A percentile compares a stretch with the other conserved stretches of the same genome.
Evolutionary conservation across 192 early-diverging fungal genomes (phyloP).

Genomic region (Backusella macrospora): DNA sequence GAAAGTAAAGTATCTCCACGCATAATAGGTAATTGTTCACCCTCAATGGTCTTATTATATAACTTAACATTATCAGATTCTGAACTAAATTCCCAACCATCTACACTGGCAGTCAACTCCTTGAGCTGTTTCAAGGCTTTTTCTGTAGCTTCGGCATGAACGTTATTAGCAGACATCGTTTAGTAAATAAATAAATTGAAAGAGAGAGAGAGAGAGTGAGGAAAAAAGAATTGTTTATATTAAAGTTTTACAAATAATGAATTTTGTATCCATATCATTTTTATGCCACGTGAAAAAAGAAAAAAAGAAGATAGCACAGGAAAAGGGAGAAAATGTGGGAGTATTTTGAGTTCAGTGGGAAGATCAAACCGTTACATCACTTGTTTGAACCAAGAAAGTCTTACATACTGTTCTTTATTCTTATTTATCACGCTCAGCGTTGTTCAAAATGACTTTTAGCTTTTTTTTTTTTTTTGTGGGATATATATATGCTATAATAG

Average conservation of each 20-base stretch:
- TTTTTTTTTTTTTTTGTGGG: no score
- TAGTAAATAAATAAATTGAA: neutral
- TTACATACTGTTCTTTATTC: no score
- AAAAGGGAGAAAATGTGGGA: neutral
- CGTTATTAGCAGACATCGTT: slow-evolving; percentile 6
- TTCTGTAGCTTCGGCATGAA: neutral
- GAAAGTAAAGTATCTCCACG: slow-evolving; percentile 51
- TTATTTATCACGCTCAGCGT: no score
- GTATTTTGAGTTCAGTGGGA: neutral
- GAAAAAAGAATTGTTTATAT: neutral
- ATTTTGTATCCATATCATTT: neutral
- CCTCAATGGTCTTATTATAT: slow-evolving; percentile 46
- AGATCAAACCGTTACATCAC: neutral
- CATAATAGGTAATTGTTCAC: slow-evolving; percentile 47
- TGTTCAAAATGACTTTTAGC: no score
- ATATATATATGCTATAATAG: no score
- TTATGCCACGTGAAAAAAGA: neutral
- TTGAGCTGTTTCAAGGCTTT: slow-evolving; percentile 43
- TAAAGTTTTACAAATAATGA: slow-evolving; percentile 2
- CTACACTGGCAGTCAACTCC: slow-evolving; percentile 41
- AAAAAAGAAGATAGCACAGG: neutral
- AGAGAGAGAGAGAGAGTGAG: neutral
- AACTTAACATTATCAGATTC: slow-evolving; percentile 50
- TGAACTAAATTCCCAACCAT: slow-evolving; percentile 53
- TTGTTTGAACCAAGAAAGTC: neutral